Conservation (phyloP, 2,329 filamentous ascomycete genomes). For the Nothopassalora personata region DNA sequence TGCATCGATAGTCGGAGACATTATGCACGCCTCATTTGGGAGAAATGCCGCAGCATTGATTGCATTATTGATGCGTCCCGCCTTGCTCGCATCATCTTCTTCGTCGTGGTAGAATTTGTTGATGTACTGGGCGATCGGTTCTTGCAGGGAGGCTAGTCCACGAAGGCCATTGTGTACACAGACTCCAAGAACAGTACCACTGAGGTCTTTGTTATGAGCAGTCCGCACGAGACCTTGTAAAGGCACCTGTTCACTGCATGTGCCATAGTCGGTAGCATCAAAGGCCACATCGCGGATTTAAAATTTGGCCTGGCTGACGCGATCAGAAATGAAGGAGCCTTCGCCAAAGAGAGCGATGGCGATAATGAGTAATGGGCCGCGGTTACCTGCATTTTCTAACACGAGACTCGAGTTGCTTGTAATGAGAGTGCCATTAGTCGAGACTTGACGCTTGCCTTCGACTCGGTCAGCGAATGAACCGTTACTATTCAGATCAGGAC, state of each 20-base stretch:
- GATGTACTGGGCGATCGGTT: neutral
- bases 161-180: neutral
- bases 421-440: neutral
- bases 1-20: neutral
- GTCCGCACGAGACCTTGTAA: neutral
- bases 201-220: neutral
- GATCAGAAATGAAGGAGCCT: neutral
- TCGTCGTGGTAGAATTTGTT: neutral
- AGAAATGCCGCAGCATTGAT: conserved; percentile 15
- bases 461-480: neutral
- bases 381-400: neutral
- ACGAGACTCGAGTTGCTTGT: neutral
- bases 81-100: neutral
- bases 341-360: neutral
- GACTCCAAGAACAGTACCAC: neutral
- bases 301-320: neutral
- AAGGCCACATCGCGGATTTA: neutral
- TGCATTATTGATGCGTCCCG: conserved; percentile 5
- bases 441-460: neutral
- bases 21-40: conserved; percentile 4
- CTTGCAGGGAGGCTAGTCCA: neutral
- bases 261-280: neutral
- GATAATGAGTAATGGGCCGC: neutral
- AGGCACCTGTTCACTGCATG: neutral
- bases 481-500: neutral